These are phyloP conservation scores for Cystobasidium pallidum DNA, from an alignment of 1,284 basidiomycete species.

Conservation along the genomic window DNA sequence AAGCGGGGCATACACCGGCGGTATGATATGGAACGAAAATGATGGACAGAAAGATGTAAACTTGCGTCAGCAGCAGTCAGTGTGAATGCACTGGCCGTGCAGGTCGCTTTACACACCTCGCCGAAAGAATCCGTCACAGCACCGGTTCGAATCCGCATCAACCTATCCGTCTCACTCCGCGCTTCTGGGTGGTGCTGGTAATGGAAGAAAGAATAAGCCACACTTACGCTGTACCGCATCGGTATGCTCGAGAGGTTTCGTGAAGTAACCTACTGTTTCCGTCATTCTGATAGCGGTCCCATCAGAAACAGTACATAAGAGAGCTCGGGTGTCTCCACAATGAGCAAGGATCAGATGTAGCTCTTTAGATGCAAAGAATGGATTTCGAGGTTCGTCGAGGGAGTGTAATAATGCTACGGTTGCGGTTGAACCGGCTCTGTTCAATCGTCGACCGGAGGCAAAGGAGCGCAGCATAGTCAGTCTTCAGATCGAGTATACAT, in stretches of 20 bases:
- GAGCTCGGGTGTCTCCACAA: constrained; percentile 80
- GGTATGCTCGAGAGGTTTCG: neutral
- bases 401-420: constrained; percentile 87
- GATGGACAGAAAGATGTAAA: neutral
- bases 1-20: too few relatives aligned
- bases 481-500: neutral
- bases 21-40: too few relatives aligned
- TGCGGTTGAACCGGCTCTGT: constrained; percentile 75
- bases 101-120: constrained; percentile 64
- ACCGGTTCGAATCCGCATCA: constrained; percentile 81
- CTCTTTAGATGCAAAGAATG: constrained; percentile 74
- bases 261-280: constrained; percentile 58
- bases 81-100: neutral
- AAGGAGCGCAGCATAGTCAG: neutral
- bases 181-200: constrained; percentile 86
- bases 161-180: constrained; percentile 76
- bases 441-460: neutral
- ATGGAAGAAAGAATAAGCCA: neutral
- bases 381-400: constrained; percentile 70
- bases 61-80: neutral
- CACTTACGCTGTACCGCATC: neutral
- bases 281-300: constrained; percentile 79
- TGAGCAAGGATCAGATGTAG: constrained; percentile 71
- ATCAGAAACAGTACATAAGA: constrained; percentile 74
- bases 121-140: constrained; percentile 94